Percentiles rank a stretch among this genome's conserved stretches.
Evolutionary conservation across 192 early-diverging fungal species (phyloP).

Genomic region (Chytriomyces sp.): DNA sequence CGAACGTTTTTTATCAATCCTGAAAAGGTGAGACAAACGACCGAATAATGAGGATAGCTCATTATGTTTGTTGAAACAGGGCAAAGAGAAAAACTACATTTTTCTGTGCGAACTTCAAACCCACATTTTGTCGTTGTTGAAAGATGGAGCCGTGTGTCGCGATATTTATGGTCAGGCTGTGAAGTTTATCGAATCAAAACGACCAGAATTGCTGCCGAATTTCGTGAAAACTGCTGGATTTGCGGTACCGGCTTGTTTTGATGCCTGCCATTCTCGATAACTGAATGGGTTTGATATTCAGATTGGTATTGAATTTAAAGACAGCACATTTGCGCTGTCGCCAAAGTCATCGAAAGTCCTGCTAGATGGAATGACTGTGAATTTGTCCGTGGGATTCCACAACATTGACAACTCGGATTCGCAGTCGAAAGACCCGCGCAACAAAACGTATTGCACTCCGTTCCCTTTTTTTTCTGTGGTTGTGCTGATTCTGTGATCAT

Average conservation of each 20-base stretch:
- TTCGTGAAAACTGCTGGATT: slow-evolving; percentile 90
- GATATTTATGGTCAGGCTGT: slow-evolving; percentile 78
- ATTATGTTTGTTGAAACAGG: slow-evolving; percentile 31
- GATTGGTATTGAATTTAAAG: slow-evolving; percentile 95
- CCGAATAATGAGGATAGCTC: slow-evolving; percentile 18
- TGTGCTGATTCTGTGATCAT: too few species aligned
- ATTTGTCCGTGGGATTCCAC: slow-evolving; percentile 84
- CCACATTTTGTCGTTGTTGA: slow-evolving; percentile 70
- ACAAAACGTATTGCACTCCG: slow-evolving; percentile 59
- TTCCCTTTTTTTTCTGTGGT: slow-evolving; percentile 10
- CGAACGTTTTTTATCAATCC: slow-evolving; percentile 95
- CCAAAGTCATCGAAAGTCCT: slow-evolving; percentile 73
- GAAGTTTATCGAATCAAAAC: slow-evolving; percentile 72
- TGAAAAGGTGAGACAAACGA: slow-evolving; percentile 59
- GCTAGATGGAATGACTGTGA: slow-evolving; percentile 82
- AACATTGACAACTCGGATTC: slow-evolving; percentile 76
- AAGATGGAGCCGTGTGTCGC: slow-evolving; percentile 74
- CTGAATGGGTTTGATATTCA: slow-evolving; percentile 24
- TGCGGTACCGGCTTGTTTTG: slow-evolving; percentile 56
- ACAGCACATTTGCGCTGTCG: slow-evolving; percentile 77
- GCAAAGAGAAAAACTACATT: slow-evolving; percentile 90
- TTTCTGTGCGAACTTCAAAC: slow-evolving; percentile 88
- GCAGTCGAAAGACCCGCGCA: slow-evolving; percentile 63
- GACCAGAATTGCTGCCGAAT: slow-evolving; percentile 83
- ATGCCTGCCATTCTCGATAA: neutral